Percentiles rank a stretch among this genome's conserved stretches.
phyloP scores from a whole-genome alignment of 2,329 filamentous ascomycete species.

The Alternaria arbusti region DNA sequence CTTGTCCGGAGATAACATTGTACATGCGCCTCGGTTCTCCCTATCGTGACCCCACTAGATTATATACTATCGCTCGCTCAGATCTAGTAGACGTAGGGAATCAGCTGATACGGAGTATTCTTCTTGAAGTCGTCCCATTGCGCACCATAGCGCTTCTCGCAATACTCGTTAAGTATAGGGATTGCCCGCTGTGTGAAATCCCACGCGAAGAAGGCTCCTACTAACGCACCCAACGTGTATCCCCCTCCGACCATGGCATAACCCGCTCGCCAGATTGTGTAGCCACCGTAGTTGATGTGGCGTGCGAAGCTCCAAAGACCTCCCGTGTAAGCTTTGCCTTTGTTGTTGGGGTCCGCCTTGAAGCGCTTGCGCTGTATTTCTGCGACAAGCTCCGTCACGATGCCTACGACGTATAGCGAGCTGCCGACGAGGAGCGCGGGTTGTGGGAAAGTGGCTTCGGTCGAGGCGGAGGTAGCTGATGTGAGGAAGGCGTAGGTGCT shows the following conservation, averaged over 20 bases:
- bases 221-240: conserved; percentile 52
- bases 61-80: not conserved
- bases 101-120: conserved; percentile 47
- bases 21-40: not conserved
- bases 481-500: conserved; percentile 63
- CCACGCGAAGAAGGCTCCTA: conserved; percentile 51
- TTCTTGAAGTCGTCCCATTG: conserved; percentile 51
- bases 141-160: conserved; percentile 50
- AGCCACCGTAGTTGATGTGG: conserved; percentile 63
- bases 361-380: conserved; percentile 64
- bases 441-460: conserved; percentile 49
- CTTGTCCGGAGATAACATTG: not conserved
- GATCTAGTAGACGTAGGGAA: conserved; percentile 41
- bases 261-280: conserved; percentile 58
- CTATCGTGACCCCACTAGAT: not conserved
- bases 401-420: conserved; percentile 58
- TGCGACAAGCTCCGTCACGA: conserved; percentile 61
- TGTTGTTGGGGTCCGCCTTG: conserved; percentile 59
- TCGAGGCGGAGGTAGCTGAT: conserved; percentile 55
- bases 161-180: conserved; percentile 59
- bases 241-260: conserved; percentile 59
- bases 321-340: conserved; percentile 59
- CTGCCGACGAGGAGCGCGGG: conserved; percentile 56
- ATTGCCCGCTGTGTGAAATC: conserved; percentile 56
- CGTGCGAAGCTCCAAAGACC: conserved; percentile 58